Percentiles rank a stretch among this genome's conserved stretches.
Conservation (phyloP, 2,329 filamentous ascomycete genomes). For the Colletotrichum magnum region DNA sequence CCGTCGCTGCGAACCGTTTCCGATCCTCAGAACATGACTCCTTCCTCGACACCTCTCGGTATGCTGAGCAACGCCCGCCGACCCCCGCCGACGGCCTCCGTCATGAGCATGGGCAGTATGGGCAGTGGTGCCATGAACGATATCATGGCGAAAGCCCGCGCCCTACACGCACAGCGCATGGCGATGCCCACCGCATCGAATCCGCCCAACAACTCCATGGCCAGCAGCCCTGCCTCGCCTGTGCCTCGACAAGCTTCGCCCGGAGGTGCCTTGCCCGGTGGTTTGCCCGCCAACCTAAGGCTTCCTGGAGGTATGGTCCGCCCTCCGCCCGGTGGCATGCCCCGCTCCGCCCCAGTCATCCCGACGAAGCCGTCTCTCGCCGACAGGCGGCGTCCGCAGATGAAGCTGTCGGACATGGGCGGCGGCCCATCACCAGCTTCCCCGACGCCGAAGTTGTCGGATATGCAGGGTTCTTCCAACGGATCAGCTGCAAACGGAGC, state of each 20-base stretch:
- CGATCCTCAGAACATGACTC: slow-evolving; percentile 76
- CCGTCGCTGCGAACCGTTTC: slow-evolving; percentile 73
- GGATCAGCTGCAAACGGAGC: slow-evolving; percentile 51
- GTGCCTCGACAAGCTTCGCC: slow-evolving; percentile 44
- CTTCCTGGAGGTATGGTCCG: slow-evolving; percentile 57
- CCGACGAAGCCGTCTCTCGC: slow-evolving; percentile 71
- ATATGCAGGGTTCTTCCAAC: slow-evolving; percentile 28
- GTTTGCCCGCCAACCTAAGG: slow-evolving; percentile 59
- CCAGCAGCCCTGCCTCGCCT: slow-evolving; percentile 48
- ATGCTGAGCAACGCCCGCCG: slow-evolving; percentile 77
- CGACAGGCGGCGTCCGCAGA: slow-evolving; percentile 72
- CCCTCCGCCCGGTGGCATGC: slow-evolving; percentile 64
- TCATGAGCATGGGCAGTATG: slow-evolving; percentile 46
- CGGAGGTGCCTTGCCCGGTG: slow-evolving; percentile 55
- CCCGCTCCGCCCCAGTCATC: slow-evolving; percentile 67
- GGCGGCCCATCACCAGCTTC: slow-evolving; percentile 53
- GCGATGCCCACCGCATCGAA: slow-evolving; percentile 51
- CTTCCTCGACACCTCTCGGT: slow-evolving; percentile 88
- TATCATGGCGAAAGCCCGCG: slow-evolving; percentile 63
- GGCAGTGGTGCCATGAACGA: slow-evolving; percentile 53
- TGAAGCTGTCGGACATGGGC: slow-evolving; percentile 72
- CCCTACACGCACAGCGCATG: slow-evolving; percentile 62
- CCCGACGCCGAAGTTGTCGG: slow-evolving; percentile 49
- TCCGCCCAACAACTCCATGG: slow-evolving; percentile 45
- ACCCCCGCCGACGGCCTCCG: slow-evolving; percentile 58